Conservation (phyloP, 2,329 filamentous ascomycete species). For the Fusarium gaditjirri region DNA sequence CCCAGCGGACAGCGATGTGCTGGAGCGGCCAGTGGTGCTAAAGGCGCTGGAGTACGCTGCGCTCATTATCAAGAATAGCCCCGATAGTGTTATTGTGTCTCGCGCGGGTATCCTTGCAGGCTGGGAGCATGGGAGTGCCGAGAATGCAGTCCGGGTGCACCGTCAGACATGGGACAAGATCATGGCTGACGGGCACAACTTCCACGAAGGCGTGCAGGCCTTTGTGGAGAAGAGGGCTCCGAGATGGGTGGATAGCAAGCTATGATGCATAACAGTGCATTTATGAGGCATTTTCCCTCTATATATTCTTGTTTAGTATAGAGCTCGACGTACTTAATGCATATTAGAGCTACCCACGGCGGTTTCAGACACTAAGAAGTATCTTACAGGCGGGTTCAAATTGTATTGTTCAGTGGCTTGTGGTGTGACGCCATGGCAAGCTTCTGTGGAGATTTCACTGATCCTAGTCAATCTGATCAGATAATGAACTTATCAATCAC, state of each 20-base stretch:
- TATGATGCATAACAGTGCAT: slow-evolving; percentile 48
- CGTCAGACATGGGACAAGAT: slow-evolving; percentile 62
- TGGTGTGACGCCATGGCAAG: slow-evolving; percentile 28
- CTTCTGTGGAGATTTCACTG: slow-evolving; percentile 5
- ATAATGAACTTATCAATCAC: slow-evolving; percentile 41
- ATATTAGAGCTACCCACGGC: neutral
- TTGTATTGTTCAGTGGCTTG: neutral
- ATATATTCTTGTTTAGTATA: neutral
- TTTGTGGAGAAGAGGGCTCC: slow-evolving; percentile 79
- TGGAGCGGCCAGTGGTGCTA: slow-evolving; percentile 56
- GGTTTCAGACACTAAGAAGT: neutral
- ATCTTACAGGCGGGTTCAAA: neutral
- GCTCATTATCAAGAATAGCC: slow-evolving; percentile 71
- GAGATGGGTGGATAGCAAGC: slow-evolving; percentile 69
- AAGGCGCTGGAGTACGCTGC: slow-evolving; percentile 68
- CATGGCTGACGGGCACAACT: slow-evolving; percentile 73
- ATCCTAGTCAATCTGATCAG: slow-evolving; percentile 36
- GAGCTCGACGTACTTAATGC: neutral
- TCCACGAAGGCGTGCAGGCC: slow-evolving; percentile 74
- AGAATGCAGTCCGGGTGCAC: slow-evolving; percentile 65
- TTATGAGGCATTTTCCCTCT: slow-evolving; percentile 24
- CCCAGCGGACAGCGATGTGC: slow-evolving; percentile 43
- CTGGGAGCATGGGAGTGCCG: slow-evolving; percentile 73
- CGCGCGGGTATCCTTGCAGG: slow-evolving; percentile 75
- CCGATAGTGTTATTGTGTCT: slow-evolving; percentile 76